These are phyloP conservation scores for Geotrichum siamense DNA, from an alignment of 1,139 yeast species.

Conservation along the genomic window DNA sequence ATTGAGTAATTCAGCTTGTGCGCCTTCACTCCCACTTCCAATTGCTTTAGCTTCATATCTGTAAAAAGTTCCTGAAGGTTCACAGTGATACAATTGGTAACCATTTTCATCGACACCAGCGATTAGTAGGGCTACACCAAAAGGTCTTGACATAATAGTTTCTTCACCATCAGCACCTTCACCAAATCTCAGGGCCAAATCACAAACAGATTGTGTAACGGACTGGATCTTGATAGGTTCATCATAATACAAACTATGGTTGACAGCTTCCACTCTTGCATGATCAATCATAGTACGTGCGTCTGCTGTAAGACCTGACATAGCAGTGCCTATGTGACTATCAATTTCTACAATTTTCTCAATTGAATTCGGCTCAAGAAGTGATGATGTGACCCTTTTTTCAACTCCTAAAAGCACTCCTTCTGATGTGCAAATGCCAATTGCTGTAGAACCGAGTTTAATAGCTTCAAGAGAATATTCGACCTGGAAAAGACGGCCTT, in stretches of 20 bases:
- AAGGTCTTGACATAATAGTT: slow-evolving; percentile 96
- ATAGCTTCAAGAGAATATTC: slow-evolving; percentile 98
- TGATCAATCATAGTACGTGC: slow-evolving; percentile 98
- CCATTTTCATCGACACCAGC: slow-evolving; percentile 97
- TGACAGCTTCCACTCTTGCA: slow-evolving; percentile 82
- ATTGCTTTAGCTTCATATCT: slow-evolving; percentile 98
- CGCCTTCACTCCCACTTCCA: slow-evolving; percentile 98
- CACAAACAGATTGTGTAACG: slow-evolving; percentile 93
- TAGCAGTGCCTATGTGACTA: slow-evolving; percentile 92
- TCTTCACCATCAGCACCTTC: slow-evolving; percentile 98
- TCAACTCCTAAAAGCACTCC: slow-evolving; percentile 97
- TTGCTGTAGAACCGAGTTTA: slow-evolving; percentile 93
- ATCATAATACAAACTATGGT: slow-evolving; percentile 84
- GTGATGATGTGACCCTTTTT: slow-evolving; percentile 88
- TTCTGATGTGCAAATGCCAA: slow-evolving; percentile 93
- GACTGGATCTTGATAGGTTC: slow-evolving; percentile 91
- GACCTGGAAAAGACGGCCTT: slow-evolving; percentile 96
- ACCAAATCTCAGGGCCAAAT: slow-evolving; percentile 92
- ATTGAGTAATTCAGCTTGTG: slow-evolving; percentile 94
- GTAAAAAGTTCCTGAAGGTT: slow-evolving; percentile 97
- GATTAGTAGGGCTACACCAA: slow-evolving; percentile 93
- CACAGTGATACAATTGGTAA: slow-evolving; percentile 95
- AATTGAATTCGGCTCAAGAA: slow-evolving; percentile 86
- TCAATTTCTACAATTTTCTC: slow-evolving; percentile 96
- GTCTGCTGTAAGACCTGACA: slow-evolving; percentile 98